Evolutionary conservation across 225 moss, liverwort and hornwort species (phyloP).

Genomic region (Physcomitrellopsis africana): DNA sequence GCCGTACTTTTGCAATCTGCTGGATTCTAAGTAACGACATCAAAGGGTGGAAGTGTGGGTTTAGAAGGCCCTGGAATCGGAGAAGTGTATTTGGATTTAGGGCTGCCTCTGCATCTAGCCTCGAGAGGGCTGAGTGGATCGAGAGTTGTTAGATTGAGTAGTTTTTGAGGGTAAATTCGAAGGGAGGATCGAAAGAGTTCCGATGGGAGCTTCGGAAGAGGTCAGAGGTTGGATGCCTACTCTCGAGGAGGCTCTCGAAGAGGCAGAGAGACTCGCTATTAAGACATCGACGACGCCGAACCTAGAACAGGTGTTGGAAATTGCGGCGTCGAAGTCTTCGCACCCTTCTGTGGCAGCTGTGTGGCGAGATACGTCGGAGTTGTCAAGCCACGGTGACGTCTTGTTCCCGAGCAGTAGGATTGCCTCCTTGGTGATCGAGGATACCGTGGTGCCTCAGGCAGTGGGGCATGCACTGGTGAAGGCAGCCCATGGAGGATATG

Average conservation of each 20-base stretch:
- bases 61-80: too few relatives aligned
- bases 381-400: background rate
- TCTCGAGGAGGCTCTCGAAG: slow-evolving; percentile 43
- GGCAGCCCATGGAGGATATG: slow-evolving; percentile 35
- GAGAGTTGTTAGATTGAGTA: background rate
- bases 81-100: too few relatives aligned
- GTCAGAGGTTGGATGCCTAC: slow-evolving; percentile 35
- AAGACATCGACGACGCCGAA: slow-evolving; percentile 15
- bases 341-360: slow-evolving; percentile 42
- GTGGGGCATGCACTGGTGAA: slow-evolving; percentile 52
- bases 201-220: slow-evolving; percentile 39
- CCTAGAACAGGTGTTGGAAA: slow-evolving; percentile 38
- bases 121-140: background rate
- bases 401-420: slow-evolving; percentile 28
- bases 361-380: slow-evolving; percentile 41
- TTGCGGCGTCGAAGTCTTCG: slow-evolving; percentile 37
- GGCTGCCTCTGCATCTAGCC: too few relatives aligned
- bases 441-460: slow-evolving; percentile 46
- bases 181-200: background rate
- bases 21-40: slow-evolving; percentile 39
- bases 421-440: slow-evolving; percentile 41
- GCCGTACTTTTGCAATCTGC: slow-evolving; percentile 24
- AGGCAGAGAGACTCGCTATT: slow-evolving; percentile 30
- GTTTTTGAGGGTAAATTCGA: background rate
- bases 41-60: too few relatives aligned